Conservation (phyloP, 2,329 filamentous ascomycete species). For the Ceratocystis albifundus region DNA sequence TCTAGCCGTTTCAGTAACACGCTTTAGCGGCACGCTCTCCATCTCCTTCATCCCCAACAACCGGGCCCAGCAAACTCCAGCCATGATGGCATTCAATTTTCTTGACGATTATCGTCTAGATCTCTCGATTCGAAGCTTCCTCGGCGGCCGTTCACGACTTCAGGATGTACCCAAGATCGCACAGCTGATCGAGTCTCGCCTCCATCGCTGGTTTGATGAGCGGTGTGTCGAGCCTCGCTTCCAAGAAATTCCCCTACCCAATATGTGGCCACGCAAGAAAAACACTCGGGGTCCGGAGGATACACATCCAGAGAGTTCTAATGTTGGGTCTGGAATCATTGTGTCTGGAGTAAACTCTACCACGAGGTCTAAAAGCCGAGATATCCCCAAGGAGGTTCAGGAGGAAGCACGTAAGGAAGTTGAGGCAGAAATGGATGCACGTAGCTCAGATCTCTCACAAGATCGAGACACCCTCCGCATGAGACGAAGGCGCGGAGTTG, state of each 20-base stretch:
- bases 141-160: slow-evolving; percentile 66
- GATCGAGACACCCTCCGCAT: slow-evolving; percentile 30
- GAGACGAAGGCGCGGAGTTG: slow-evolving; percentile 31
- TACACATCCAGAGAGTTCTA: slow-evolving; percentile 33
- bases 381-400: slow-evolving; percentile 11
- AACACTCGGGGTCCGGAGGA: slow-evolving; percentile 67
- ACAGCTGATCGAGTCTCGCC: slow-evolving; percentile 64
- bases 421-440: slow-evolving; percentile 41
- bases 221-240: slow-evolving; percentile 75
- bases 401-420: slow-evolving; percentile 28
- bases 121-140: slow-evolving; percentile 65
- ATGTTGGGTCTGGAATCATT: slow-evolving; percentile 36
- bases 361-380: background rate
- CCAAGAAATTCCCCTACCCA: slow-evolving; percentile 74
- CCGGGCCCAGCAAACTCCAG: slow-evolving; percentile 56
- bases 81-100: slow-evolving; percentile 91
- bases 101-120: slow-evolving; percentile 77
- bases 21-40: slow-evolving; percentile 88
- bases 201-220: slow-evolving; percentile 82
- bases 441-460: slow-evolving; percentile 24
- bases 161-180: slow-evolving; percentile 85
- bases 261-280: slow-evolving; percentile 71
- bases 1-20: slow-evolving; percentile 77
- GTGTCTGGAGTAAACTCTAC: slow-evolving; percentile 29
- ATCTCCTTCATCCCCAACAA: slow-evolving; percentile 82